These are phyloP conservation scores for Epicoccum sorghinum DNA, from an alignment of 2,329 filamentous ascomycete genomes.

Conservation along the genomic window DNA sequence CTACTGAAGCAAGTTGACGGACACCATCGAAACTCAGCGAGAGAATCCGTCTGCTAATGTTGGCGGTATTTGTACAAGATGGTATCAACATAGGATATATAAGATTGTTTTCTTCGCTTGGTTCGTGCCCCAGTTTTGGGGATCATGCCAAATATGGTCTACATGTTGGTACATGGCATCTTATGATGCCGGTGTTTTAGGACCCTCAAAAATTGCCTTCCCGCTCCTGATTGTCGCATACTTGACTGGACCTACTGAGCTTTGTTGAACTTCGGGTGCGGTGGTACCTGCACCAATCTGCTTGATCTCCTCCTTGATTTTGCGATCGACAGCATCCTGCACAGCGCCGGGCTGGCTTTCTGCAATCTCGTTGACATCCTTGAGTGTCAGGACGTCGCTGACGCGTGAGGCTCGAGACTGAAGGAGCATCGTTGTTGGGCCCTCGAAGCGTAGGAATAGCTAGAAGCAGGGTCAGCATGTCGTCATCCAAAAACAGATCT, in stretches of 20 bases:
- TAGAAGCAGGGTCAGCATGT: conserved; percentile 36
- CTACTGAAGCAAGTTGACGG: not conserved
- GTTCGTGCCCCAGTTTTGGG: not conserved
- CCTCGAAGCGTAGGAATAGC: conserved; percentile 87
- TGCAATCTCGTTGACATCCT: conserved; percentile 89
- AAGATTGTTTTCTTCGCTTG: conserved; percentile 4
- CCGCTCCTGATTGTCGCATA: conserved; percentile 37
- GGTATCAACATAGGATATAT: not conserved
- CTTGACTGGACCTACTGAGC: conserved; percentile 23
- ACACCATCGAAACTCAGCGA: too few species aligned
- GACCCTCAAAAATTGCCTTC: conserved; percentile 34
- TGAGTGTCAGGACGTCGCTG: conserved; percentile 75
- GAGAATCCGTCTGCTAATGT: not conserved
- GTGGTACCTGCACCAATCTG: conserved; percentile 32
- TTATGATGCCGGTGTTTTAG: conserved; percentile 11
- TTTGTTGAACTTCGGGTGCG: conserved; percentile 24
- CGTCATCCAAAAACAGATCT: not conserved
- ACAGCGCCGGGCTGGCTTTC: conserved; percentile 76
- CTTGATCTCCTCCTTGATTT: conserved; percentile 46
- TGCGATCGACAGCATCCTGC: conserved; percentile 56
- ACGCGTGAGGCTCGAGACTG: conserved; percentile 84
- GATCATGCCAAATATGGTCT: conserved; percentile 10
- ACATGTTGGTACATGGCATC: conserved; percentile 18
- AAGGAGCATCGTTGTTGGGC: conserved; percentile 83
- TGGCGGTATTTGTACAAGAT: too few species aligned